Conservation (phyloP, 2,329 filamentous ascomycete species). For the Alternaria longipes region DNA sequence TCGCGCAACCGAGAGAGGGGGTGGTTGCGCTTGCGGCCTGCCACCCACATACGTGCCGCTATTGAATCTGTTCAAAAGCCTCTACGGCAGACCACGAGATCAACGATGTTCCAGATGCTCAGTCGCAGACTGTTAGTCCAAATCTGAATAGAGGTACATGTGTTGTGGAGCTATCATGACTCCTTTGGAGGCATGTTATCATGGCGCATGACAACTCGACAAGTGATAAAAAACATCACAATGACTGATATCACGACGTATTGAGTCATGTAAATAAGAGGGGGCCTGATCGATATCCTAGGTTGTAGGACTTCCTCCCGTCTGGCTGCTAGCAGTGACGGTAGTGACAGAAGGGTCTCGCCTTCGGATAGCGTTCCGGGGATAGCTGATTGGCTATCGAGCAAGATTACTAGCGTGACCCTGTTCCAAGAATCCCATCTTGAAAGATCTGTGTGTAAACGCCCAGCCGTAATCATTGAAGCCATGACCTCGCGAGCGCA, state of each 20-base stretch:
- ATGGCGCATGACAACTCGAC: neutral
- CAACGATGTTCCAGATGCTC: neutral
- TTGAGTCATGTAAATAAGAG: neutral
- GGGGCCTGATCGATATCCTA: neutral
- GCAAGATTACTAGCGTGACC: neutral
- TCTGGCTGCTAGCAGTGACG: constrained; percentile 1
- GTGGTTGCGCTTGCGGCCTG: neutral
- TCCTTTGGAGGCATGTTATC: neutral
- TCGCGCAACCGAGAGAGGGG: neutral
- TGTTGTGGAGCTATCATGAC: neutral
- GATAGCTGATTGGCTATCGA: constrained; percentile 1
- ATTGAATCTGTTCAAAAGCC: neutral
- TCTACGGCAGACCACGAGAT: neutral
- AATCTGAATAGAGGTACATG: neutral
- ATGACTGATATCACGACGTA: neutral
- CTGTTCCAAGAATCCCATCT: neutral
- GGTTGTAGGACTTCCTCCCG: neutral
- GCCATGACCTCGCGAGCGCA: neutral
- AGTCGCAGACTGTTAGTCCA: neutral
- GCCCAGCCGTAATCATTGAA: neutral
- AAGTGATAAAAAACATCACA: neutral
- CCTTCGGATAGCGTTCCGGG: constrained; percentile 9
- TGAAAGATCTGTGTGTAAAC: constrained; percentile 1
- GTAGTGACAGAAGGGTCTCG: neutral
- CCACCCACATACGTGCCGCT: neutral